These are phyloP conservation scores for Linnemannia exigua DNA, from an alignment of 192 early-diverging fungal genomes.

Conservation along the genomic window DNA sequence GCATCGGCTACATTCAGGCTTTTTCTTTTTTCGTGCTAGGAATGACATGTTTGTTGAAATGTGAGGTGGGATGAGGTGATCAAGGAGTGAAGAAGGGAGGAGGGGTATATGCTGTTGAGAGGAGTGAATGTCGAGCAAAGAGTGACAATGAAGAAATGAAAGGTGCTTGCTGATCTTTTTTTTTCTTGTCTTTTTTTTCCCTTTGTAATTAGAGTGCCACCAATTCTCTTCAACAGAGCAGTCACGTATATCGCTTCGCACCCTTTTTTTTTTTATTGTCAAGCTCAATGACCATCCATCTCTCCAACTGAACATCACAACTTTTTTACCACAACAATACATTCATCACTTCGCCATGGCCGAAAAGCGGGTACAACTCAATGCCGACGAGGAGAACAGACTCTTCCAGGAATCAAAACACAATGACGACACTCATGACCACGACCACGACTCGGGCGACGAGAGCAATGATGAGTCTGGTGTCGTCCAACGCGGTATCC, in stretches of 20 bases:
- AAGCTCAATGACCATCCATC: background rate
- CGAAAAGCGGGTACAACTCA: constrained; percentile 38
- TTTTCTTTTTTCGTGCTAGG: constrained; percentile 13
- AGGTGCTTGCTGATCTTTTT: background rate
- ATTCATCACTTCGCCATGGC: constrained; percentile 17
- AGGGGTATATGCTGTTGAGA: background rate
- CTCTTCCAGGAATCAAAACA: constrained; percentile 42
- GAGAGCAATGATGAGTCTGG: constrained; percentile 46
- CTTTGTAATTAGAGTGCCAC: background rate
- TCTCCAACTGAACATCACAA: background rate
- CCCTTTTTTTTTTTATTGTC: too few species aligned
- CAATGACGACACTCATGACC: background rate
- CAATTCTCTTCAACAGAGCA: background rate
- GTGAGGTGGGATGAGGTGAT: background rate
- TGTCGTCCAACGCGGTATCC: constrained; percentile 44
- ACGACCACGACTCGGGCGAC: constrained; percentile 42
- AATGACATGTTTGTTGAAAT: background rate
- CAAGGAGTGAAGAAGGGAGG: background rate
- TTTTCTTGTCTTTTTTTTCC: background rate
- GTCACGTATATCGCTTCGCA: background rate
- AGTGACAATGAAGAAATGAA: background rate
- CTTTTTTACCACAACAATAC: background rate
- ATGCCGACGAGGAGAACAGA: constrained; percentile 47
- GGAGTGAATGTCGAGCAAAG: background rate
- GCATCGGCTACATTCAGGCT: constrained; percentile 32